Evolutionary conservation across 1,139 yeast genomes (phyloP), one percentile per base, ranked within the genome.

Genomic region (Groenewaldozyma auringiensis): DNA sequence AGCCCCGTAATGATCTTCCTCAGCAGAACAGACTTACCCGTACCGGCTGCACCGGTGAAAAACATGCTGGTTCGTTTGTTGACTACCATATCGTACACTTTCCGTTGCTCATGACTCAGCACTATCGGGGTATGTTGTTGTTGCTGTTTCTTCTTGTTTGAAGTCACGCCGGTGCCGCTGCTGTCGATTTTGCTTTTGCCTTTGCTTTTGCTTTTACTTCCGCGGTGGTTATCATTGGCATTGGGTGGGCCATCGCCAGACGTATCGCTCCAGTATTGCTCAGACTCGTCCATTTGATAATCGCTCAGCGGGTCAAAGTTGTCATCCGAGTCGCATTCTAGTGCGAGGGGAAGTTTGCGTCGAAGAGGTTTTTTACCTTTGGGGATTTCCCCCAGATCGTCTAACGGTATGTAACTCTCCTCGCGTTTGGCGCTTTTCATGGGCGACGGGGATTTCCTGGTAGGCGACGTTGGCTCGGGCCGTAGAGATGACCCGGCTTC

Each of bases 91-190:
- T 76, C 71, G 11, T 86, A 68, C 6, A 92, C 87, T 27, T 70
- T 64, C 42, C 69, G 65, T 63, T 92, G 98, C 60, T 92, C 97
- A 20, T 73, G 72, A 49, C 83, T 76, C 11, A 82, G 63, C 4
- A 70, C 62, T 17, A 52, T 38, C n/a, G 33, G 22, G 18, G 45
- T 41, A 4, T 40, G 17, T 16, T 42, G 42, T 9, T 32, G 13
- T 6, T 11, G 21, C 21, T 29, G 22, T 20, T 39, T 20, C 31
- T 27, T 22, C 33, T 36, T 33, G 18, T 27, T 2, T 22, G 37
- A n/a, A 18, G 39, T 4, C 8, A 13, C 14, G n/a, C 18, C 39
- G 4, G 14, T 17, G 39, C 40, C 21, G 36, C 42, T 2, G 27
- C 38, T 32, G 13, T 32, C 36, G 42, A 38, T 16, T 29, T 22